A percentile compares a stretch with the other conserved stretches of the same genome.
Conservation (phyloP, 2,329 filamentous ascomycete genomes). For the Pseudopithomyces maydicus region DNA sequence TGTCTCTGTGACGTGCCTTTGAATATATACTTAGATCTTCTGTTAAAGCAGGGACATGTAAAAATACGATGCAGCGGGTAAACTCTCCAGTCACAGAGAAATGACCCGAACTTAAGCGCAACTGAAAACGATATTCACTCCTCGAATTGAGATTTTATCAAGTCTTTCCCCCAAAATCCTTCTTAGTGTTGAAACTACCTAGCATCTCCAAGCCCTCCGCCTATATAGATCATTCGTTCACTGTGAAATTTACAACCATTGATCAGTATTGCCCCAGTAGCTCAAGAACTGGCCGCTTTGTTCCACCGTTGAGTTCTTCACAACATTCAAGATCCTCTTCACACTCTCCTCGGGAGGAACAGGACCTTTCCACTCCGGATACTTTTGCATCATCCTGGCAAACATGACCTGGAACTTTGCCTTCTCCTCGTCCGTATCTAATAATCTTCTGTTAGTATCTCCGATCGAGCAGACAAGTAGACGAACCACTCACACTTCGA, state of each 20-base stretch:
- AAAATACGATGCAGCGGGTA: too few relatives aligned
- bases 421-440: conserved; percentile 13
- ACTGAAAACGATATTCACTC: too few relatives aligned
- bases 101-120: too few relatives aligned
- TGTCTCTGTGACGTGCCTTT: too few relatives aligned
- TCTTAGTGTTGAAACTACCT: too few relatives aligned
- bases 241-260: conserved; percentile 2
- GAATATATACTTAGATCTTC: too few relatives aligned
- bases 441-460: not conserved
- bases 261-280: conserved; percentile 12
- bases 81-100: too few relatives aligned
- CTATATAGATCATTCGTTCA: too few relatives aligned
- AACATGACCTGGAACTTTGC: conserved; percentile 14
- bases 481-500: conserved; percentile 5
- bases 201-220: too few relatives aligned
- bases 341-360: conserved; percentile 12
- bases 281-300: conserved; percentile 18
- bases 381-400: conserved; percentile 14
- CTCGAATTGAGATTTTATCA: too few relatives aligned
- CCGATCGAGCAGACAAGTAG: not conserved
- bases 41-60: too few relatives aligned
- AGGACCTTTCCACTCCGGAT: conserved; percentile 13
- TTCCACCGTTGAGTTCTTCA: conserved; percentile 14
- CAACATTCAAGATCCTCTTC: conserved; percentile 9
- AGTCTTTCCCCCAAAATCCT: too few relatives aligned